Evolutionary conservation across 1,139 yeast genomes (phyloP).

Genomic region (Williopsis jadinii): DNA sequence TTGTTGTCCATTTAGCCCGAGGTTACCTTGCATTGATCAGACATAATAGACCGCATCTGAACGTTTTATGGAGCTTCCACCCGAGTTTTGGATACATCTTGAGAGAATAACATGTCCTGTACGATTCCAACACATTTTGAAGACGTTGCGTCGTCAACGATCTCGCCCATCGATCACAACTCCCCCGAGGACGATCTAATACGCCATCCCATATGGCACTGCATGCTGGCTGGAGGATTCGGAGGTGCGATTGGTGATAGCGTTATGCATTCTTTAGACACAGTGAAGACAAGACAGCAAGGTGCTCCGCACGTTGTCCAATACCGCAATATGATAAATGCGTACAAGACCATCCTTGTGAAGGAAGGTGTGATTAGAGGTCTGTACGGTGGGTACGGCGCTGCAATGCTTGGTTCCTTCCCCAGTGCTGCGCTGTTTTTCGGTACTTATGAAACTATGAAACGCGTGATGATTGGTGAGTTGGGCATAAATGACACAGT

Average conservation of each 20-base stretch:
- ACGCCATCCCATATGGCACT: constrained; percentile 43
- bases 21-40: neutral
- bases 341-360: constrained; percentile 61
- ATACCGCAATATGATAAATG: constrained; percentile 62
- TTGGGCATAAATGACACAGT: constrained; percentile 70
- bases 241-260: constrained; percentile 95
- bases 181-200: constrained; percentile 5
- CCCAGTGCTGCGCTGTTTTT: constrained; percentile 93
- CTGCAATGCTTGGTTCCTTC: constrained; percentile 86
- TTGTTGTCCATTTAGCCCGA: too few species aligned
- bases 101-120: neutral
- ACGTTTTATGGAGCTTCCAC: neutral
- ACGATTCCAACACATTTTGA: constrained; percentile 2
- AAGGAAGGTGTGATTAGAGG: constrained; percentile 88
- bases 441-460: constrained; percentile 79
- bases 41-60: neutral
- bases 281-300: constrained; percentile 95
- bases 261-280: constrained; percentile 90
- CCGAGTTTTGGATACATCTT: too few species aligned
- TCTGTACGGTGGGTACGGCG: constrained; percentile 84
- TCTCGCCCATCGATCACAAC: constrained; percentile 9
- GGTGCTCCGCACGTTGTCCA: constrained; percentile 69
- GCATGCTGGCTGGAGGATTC: constrained; percentile 84
- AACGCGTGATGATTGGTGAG: constrained; percentile 60
- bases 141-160: constrained; percentile 10